A percentile compares a stretch with the other conserved stretches of the same genome.
Evolutionary conservation across 2,329 filamentous ascomycete species (phyloP).

Genomic region (Ophiostoma pallidulum): DNA sequence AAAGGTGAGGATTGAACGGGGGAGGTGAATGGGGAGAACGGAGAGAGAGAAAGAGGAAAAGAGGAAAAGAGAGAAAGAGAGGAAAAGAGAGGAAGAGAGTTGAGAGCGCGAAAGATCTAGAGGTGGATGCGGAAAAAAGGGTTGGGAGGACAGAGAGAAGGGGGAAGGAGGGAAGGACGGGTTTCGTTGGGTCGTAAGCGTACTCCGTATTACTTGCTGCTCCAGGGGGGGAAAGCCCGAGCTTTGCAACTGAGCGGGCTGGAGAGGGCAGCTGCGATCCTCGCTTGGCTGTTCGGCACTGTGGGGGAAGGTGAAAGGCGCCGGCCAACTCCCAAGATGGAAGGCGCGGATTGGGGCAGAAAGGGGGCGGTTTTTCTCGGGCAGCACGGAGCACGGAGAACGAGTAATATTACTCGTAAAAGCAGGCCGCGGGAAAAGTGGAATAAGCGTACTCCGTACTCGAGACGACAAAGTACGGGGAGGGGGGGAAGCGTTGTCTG

Average conservation of each 20-base stretch:
- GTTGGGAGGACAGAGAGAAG: conserved; percentile 2
- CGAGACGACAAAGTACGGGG: no score
- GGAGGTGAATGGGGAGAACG: conserved; percentile 3
- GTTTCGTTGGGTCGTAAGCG: neutral
- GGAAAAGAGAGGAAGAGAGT: neutral
- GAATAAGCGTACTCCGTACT: neutral
- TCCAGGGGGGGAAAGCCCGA: conserved; percentile 5
- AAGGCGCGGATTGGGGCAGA: conserved; percentile 2
- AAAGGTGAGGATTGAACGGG: conserved; percentile 18
- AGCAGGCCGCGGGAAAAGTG: neutral
- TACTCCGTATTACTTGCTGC: neutral
- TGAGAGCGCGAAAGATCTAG: no score
- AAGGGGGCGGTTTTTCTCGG: neutral
- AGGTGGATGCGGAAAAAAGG: neutral
- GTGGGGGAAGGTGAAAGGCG: neutral
- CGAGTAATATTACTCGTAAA: conserved; percentile 6
- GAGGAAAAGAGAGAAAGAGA: conserved; percentile 12
- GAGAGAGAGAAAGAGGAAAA: conserved; percentile 15
- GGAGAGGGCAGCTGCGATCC: conserved; percentile 6
- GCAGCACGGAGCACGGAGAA: neutral
- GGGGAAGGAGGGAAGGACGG: conserved; percentile 3
- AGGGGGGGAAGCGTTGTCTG: neutral
- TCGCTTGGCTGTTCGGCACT: conserved; percentile 2
- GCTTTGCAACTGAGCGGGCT: neutral
- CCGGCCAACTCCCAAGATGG: neutral